Percentiles rank a stretch among this genome's conserved stretches.
These are phyloP conservation scores for Flaveria brownii DNA, from an alignment of 129 eudicot genomes.

Conservation along the genomic window DNA sequence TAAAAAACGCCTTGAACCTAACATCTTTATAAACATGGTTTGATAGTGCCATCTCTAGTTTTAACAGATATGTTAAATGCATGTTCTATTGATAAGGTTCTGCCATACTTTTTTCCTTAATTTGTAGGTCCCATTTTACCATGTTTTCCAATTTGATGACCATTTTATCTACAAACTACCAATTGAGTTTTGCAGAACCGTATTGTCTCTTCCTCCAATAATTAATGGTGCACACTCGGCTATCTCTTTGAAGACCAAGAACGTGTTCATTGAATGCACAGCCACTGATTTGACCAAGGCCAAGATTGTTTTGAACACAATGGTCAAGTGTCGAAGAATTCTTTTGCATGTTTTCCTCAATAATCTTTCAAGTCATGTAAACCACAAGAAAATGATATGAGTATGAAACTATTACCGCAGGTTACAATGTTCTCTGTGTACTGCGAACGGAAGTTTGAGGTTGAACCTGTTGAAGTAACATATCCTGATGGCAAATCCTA, in stretches of 20 bases:
- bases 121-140: slow-evolving; percentile 2
- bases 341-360: not conserved
- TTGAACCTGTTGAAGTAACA: slow-evolving; percentile 88
- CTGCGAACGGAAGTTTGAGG: slow-evolving; percentile 85
- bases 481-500: slow-evolving; percentile 66
- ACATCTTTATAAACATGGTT: not conserved
- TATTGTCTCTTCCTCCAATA: slow-evolving; percentile 89
- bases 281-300: slow-evolving; percentile 98
- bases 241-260: slow-evolving; percentile 75
- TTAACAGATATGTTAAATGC: not conserved
- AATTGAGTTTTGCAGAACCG: slow-evolving; percentile 60
- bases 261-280: slow-evolving; percentile 94
- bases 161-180: slow-evolving; percentile 3
- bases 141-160: slow-evolving; percentile 16
- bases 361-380: slow-evolving; percentile 13
- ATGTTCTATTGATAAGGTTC: not conserved
- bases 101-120: not conserved
- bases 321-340: slow-evolving; percentile 47
- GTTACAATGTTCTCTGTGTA: slow-evolving; percentile 92
- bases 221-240: slow-evolving; percentile 98
- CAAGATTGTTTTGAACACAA: slow-evolving; percentile 87
- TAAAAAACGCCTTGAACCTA: not conserved
- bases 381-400: slow-evolving; percentile 20
- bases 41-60: slow-evolving; percentile 1
- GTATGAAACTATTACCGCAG: slow-evolving; percentile 41